Evolutionary conservation across 129 eudicot genomes (phyloP).

Genomic region (Apium graveolens): DNA sequence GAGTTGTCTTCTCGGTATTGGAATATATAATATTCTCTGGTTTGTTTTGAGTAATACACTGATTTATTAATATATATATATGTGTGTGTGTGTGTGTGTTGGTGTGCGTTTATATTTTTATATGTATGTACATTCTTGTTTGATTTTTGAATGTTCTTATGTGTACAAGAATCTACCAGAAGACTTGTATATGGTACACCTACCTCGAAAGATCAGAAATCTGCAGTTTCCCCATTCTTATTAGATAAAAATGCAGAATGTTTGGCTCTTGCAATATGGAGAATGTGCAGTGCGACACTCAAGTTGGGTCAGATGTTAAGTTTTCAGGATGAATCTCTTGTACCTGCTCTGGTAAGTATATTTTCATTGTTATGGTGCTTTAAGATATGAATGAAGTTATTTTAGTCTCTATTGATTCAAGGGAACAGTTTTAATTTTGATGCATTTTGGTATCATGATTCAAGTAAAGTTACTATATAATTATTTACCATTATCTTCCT

Average conservation of each 20-base stretch:
- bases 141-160: too few relatives aligned
- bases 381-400: neutral
- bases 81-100: too few relatives aligned
- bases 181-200: slow-evolving; percentile 64
- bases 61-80: too few relatives aligned
- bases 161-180: slow-evolving; percentile 89
- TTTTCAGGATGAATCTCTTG: slow-evolving; percentile 91
- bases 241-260: slow-evolving; percentile 94
- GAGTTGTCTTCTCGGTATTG: too few relatives aligned
- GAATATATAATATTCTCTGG: too few relatives aligned
- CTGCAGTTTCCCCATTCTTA: slow-evolving; percentile 66
- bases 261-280: slow-evolving; percentile 89
- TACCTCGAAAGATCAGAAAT: slow-evolving; percentile 36
- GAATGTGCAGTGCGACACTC: slow-evolving; percentile 99
- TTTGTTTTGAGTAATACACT: too few relatives aligned
- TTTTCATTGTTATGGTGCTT: neutral
- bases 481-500: too few relatives aligned
- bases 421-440: neutral
- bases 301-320: slow-evolving; percentile 98
- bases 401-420: neutral
- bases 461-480: too few relatives aligned
- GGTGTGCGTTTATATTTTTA: too few relatives aligned
- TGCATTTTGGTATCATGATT: too few relatives aligned
- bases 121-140: too few relatives aligned
- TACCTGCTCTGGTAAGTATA: slow-evolving; percentile 82